Evolutionary conservation across 352 stramenopile species (phyloP), one percentile per base, ranked within the genome.

Genomic region (Albugo laibachii): DNA sequence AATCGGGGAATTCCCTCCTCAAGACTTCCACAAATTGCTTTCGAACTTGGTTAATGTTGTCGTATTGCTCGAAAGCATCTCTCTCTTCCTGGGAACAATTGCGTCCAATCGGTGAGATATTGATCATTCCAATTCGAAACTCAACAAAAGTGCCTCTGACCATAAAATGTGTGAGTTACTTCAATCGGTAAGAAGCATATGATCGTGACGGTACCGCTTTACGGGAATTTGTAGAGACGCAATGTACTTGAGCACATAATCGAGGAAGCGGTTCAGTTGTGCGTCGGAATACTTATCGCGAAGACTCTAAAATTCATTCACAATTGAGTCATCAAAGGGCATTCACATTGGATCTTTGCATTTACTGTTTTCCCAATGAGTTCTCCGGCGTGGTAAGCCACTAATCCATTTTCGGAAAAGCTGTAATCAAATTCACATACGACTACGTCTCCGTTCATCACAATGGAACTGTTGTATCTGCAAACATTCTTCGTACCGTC

Each of bases 41-140:
- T 44, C 93, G 85, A 54, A 98, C 69, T 59, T 86, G 75, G 65
- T 92, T 67, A 34, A 87, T 79, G 53, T 96, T 68, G 65, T 98
- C 95, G 65, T 96, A 98, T 56, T 94, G 69, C 70, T 99, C 95
- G 54, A 97, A 99, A 35, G 88, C 93, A 56, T 99, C 86, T 44
- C 95, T 83, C 74, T 99, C 95, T 47, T 97, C 84, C 52, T 95
- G 84, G 44, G 88, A 97, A 73, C 95, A 99, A 74, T 98, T 97
- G 41, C 95, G 83, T 43, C 95, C 94, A 56, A 99, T 97, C 31
- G 95, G 94, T 48, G 88, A 98, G 55, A 99, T 92, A 71, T 99
- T 99, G 52, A 99, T 86, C 94, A 99, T 98, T 8, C 95, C 95
- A 60, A 89, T 96, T 52, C 95, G 83, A 69, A 98, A 99, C 75